Evolutionary conservation across 306 rosid genomes (phyloP).

Genomic region (Luffa aegyptiaca): DNA sequence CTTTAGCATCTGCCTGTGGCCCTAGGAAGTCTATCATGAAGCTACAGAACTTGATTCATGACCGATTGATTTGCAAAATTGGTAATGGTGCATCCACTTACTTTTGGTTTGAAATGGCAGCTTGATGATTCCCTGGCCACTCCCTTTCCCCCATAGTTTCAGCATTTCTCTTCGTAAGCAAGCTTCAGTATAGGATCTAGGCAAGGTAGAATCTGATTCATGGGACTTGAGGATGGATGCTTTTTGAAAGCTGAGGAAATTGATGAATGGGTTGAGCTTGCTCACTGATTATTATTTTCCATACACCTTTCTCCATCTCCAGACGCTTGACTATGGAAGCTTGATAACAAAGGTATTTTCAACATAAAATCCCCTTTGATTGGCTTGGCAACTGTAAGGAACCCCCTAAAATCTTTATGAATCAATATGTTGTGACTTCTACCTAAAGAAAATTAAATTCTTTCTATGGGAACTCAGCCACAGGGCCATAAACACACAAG

Average conservation of each 20-base stretch:
- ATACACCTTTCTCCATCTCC: background rate
- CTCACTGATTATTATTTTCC: background rate
- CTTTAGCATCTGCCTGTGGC: background rate
- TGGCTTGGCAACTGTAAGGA: too few relatives aligned
- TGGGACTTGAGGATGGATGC: too few relatives aligned
- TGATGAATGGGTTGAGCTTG: background rate
- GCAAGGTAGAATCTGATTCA: too few relatives aligned
- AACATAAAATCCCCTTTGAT: too few relatives aligned
- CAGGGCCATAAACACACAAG: background rate
- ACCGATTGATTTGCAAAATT: background rate
- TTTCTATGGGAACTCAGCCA: background rate
- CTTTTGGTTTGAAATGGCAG: background rate
- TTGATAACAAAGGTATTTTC: background rate
- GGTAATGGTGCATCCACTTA: too few relatives aligned
- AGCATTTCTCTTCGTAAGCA: background rate
- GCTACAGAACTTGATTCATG: background rate
- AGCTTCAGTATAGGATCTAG: background rate
- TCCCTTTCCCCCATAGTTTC: background rate
- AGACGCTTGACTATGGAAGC: background rate
- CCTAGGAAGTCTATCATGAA: background rate
- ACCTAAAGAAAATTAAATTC: background rate
- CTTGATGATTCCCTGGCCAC: background rate
- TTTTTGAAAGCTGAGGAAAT: too few relatives aligned
- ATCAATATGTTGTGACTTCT: background rate
- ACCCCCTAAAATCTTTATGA: background rate